Conservation (phyloP, 2,329 filamentous ascomycete genomes). For the Cladosporium sp. region DNA sequence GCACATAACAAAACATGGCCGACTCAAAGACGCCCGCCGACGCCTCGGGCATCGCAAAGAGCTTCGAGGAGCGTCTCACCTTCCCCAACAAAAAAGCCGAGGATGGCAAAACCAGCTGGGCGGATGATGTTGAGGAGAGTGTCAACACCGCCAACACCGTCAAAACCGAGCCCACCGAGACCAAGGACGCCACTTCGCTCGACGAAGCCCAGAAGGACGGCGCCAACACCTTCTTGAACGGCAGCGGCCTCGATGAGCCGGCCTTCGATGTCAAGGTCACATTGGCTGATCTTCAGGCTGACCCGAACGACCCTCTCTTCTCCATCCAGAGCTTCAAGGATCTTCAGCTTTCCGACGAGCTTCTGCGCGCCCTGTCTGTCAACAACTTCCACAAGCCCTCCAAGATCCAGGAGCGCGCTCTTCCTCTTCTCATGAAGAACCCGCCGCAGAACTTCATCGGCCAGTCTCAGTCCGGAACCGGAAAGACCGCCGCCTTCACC, state of each 20-base stretch:
- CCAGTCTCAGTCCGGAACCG: slow-evolving; percentile 98
- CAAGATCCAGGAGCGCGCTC: slow-evolving; percentile 94
- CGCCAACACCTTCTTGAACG: slow-evolving; percentile 42
- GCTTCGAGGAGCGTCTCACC: slow-evolving; percentile 32
- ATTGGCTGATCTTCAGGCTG: slow-evolving; percentile 82
- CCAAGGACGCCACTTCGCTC: slow-evolving; percentile 19
- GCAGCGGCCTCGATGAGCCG: slow-evolving; percentile 61
- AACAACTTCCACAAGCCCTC: slow-evolving; percentile 94
- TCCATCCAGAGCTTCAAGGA: slow-evolving; percentile 84
- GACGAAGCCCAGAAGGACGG: slow-evolving; percentile 45
- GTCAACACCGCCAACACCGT: slow-evolving; percentile 14
- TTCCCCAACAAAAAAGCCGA: slow-evolving; percentile 22
- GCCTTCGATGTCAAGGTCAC: slow-evolving; percentile 91
- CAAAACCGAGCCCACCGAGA: too few relatives aligned
- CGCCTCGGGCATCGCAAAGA: slow-evolving; percentile 25
- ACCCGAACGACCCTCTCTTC: slow-evolving; percentile 82
- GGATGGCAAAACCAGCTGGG: slow-evolving; percentile 16
- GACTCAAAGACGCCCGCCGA: slow-evolving; percentile 18
- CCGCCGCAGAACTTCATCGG: slow-evolving; percentile 95
- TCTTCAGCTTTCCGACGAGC: slow-evolving; percentile 63
- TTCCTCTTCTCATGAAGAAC: slow-evolving; percentile 82
- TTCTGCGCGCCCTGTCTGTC: slow-evolving; percentile 73
- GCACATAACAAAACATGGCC: slow-evolving; percentile 14
- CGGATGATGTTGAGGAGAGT: slow-evolving; percentile 17
- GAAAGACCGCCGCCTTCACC: slow-evolving; percentile 96